These are phyloP conservation scores for Plasmodium coatneyi DNA, from an alignment of 169 alveolate genomes.

Conservation along the genomic window DNA sequence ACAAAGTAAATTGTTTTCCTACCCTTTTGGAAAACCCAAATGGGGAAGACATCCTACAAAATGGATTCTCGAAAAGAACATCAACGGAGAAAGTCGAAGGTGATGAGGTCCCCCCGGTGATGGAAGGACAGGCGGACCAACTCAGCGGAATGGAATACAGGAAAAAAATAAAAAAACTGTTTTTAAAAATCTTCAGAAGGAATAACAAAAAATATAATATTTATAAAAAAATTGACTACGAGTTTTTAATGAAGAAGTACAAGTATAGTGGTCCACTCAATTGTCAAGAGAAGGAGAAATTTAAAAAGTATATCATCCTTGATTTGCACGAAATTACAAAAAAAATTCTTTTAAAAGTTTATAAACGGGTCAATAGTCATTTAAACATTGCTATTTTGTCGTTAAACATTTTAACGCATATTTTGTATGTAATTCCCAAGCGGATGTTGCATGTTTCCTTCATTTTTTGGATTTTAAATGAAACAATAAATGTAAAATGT, in stretches of 20 bases:
- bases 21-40: neutral
- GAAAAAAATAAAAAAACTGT: constrained; percentile 48
- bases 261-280: constrained; percentile 23
- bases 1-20: neutral
- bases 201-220: constrained; percentile 66
- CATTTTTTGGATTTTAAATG: constrained; percentile 68
- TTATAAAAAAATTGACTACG: constrained; percentile 53
- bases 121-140: neutral
- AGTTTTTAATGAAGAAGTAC: constrained; percentile 46
- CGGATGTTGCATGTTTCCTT: constrained; percentile 23
- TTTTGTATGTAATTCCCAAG: constrained; percentile 50
- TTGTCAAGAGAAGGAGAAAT: constrained; percentile 56
- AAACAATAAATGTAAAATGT: constrained; percentile 70
- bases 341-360: constrained; percentile 61
- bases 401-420: constrained; percentile 62
- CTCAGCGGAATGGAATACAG: constrained; percentile 33
- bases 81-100: neutral
- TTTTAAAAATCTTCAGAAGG: constrained; percentile 59
- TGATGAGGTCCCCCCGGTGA: neutral
- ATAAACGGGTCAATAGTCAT: constrained; percentile 54
- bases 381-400: constrained; percentile 60
- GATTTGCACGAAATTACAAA: constrained; percentile 67
- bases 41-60: neutral
- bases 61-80: neutral
- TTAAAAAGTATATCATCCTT: constrained; percentile 28